phyloP scores from a whole-genome alignment of 805 yeast species.

The Candida anglica region DNA sequence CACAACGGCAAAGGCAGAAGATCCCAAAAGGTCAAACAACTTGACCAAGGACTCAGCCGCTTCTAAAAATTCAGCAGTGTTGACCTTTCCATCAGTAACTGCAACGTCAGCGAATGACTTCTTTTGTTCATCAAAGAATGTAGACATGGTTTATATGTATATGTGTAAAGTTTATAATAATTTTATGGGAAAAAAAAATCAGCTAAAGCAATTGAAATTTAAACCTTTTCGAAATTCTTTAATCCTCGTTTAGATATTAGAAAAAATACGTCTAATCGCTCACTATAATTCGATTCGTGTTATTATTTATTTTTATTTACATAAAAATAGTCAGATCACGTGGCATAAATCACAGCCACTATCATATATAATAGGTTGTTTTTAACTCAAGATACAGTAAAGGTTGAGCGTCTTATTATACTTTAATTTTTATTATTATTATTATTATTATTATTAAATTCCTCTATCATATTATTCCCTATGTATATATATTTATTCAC shows the following conservation, averaged over 20 bases:
- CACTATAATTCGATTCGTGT: too few relatives aligned
- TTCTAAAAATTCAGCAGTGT: slow-evolving; percentile 72
- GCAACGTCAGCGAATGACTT: slow-evolving; percentile 74
- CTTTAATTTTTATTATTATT: neutral
- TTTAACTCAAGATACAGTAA: too few relatives aligned
- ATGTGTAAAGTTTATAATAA: too few relatives aligned
- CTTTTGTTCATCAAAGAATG: slow-evolving; percentile 79
- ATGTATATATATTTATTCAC: slow-evolving; percentile 12
- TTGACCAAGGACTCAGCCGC: slow-evolving; percentile 83
- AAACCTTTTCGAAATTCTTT: too few relatives aligned
- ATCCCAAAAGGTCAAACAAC: slow-evolving; percentile 78
- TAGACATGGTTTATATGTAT: slow-evolving; percentile 49
- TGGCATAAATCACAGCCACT: neutral
- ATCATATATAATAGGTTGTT: too few relatives aligned
- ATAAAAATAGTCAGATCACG: too few relatives aligned
- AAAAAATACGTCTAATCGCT: too few relatives aligned
- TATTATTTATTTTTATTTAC: too few relatives aligned
- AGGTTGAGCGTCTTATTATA: too few relatives aligned
- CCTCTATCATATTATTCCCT: slow-evolving; percentile 4
- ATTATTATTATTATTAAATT: neutral
- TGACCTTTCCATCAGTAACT: slow-evolving; percentile 50
- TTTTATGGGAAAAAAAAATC: too few relatives aligned
- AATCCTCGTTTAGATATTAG: too few relatives aligned
- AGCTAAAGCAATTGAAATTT: too few relatives aligned
- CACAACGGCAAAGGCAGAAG: slow-evolving; percentile 80